Percentiles rank a stretch among this genome's conserved stretches.
phyloP scores from a whole-genome alignment of 1,139 yeast genomes.

The Wickerhamiella pararugosa region DNA sequence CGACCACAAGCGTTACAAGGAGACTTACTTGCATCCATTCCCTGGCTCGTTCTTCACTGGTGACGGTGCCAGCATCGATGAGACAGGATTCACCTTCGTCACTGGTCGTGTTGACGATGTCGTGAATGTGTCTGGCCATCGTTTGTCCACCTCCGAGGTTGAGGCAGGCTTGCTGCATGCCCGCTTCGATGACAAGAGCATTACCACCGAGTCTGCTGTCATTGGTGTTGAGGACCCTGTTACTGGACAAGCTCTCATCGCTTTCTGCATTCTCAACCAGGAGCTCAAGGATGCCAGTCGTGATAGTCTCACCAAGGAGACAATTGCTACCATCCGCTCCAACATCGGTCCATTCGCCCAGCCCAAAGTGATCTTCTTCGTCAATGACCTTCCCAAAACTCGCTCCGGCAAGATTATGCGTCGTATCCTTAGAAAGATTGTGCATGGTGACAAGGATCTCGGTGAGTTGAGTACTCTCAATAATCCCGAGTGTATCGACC shows the following conservation, averaged over 20 bases:
- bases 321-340: constrained; percentile 65
- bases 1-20: constrained; percentile 68
- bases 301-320: constrained; percentile 31
- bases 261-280: constrained; percentile 63
- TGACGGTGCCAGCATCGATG: constrained; percentile 90
- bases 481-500: constrained; percentile 65
- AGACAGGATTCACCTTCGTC: constrained; percentile 89
- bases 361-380: constrained; percentile 69
- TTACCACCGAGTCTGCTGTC: constrained; percentile 76
- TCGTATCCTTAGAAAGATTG: constrained; percentile 76
- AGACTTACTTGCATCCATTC: constrained; percentile 78
- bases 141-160: constrained; percentile 83
- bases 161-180: constrained; percentile 73
- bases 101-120: constrained; percentile 93
- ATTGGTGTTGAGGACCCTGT: constrained; percentile 79
- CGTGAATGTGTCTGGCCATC: constrained; percentile 84
- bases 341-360: constrained; percentile 91
- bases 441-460: constrained; percentile 68
- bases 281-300: constrained; percentile 37
- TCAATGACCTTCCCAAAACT: constrained; percentile 79
- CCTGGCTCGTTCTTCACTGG: constrained; percentile 91
- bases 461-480: constrained; percentile 80
- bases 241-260: constrained; percentile 86
- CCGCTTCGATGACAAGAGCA: constrained; percentile 58
- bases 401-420: constrained; percentile 93